Conservation (phyloP, 2,329 filamentous ascomycete genomes). For the Sporothrix protearum region DNA sequence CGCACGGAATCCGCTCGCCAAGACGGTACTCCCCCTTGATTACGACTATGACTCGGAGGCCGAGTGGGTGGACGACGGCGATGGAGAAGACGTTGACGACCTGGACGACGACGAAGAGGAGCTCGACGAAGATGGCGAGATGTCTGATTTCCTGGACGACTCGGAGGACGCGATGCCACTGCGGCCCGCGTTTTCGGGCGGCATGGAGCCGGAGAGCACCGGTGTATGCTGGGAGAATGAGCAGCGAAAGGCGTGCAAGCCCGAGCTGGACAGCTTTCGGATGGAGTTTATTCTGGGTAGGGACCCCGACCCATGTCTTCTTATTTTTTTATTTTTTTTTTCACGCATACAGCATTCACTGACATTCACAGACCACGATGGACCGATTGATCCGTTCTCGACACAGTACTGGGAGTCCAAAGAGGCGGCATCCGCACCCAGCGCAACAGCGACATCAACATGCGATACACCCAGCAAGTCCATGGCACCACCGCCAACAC, state of each 20-base stretch:
- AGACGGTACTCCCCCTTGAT: slow-evolving; percentile 58
- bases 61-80: slow-evolving; percentile 76
- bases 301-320: too few species aligned
- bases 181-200: slow-evolving; percentile 59
- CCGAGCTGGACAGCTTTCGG: slow-evolving; percentile 57
- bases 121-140: slow-evolving; percentile 71
- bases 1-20: slow-evolving; percentile 52
- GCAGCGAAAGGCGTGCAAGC: slow-evolving; percentile 45
- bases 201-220: slow-evolving; percentile 71
- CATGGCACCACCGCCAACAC: slow-evolving; percentile 29
- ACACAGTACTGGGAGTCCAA: slow-evolving; percentile 68
- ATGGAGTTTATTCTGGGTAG: slow-evolving; percentile 73
- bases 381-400: slow-evolving; percentile 77
- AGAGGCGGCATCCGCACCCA: slow-evolving; percentile 15
- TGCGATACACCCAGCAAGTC: not conserved
- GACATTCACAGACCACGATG: slow-evolving; percentile 40
- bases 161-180: slow-evolving; percentile 64
- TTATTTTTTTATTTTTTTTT: not conserved
- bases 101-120: slow-evolving; percentile 68
- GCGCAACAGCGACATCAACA: not conserved
- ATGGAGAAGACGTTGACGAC: slow-evolving; percentile 66
- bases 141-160: slow-evolving; percentile 87
- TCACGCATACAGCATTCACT: not conserved
- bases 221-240: slow-evolving; percentile 80
- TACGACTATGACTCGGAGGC: slow-evolving; percentile 86